phyloP scores from a whole-genome alignment of 78 protist species.

The Pigoraptor vietnamica region DNA sequence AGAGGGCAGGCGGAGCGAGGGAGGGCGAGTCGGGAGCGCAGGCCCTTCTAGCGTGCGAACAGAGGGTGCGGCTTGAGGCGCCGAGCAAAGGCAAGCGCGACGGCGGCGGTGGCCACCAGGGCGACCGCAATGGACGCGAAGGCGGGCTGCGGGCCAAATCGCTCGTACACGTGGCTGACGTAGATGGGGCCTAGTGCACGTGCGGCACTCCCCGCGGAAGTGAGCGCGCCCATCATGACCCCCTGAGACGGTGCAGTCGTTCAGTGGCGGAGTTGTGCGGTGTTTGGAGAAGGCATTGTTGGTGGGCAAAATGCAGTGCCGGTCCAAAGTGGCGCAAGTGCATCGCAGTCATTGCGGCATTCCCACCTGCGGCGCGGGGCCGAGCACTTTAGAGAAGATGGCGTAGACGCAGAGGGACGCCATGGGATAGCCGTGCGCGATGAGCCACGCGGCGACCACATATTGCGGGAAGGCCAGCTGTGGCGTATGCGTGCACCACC shows the following conservation, averaged over 20 bases:
- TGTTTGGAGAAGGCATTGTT: no score
- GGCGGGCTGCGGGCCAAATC: neutral
- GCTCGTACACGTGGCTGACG: neutral
- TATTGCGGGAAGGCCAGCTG: neutral
- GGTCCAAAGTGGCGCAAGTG: no score
- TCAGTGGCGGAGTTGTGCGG: neutral
- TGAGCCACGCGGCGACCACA: neutral
- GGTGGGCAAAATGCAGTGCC: no score
- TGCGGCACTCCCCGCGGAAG: conserved; percentile 37
- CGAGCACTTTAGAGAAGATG: conserved; percentile 26
- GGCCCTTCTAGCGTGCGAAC: neutral
- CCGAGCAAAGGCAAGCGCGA: neutral
- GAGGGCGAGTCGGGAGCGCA: neutral
- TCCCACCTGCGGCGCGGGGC: conserved; percentile 7
- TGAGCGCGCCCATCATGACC: conserved; percentile 35
- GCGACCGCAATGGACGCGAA: neutral
- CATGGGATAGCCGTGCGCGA: conserved; percentile 37
- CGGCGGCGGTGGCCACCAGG: neutral
- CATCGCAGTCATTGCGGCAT: neutral
- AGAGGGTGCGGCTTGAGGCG: neutral
- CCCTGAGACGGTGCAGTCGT: conserved; percentile 1
- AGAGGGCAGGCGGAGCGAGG: neutral
- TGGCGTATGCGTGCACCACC: neutral
- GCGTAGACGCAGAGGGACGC: conserved; percentile 30
- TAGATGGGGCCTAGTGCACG: conserved; percentile 36